Conservation (phyloP, 352 stramenopile genomes). For the Hyaloperonospora brassicae region DNA sequence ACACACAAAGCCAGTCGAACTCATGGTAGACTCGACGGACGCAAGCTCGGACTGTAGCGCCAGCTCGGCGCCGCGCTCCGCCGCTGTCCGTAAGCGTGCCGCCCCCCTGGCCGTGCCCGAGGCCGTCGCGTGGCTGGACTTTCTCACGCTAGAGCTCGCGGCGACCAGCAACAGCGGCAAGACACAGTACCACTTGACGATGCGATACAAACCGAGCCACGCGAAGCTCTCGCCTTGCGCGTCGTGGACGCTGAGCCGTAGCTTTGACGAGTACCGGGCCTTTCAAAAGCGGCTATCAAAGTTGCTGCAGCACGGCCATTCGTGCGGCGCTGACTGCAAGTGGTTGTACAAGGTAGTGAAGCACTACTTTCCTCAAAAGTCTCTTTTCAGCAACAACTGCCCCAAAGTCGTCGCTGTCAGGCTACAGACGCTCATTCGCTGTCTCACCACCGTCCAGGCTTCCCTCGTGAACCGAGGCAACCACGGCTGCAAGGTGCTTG, state of each 20-base stretch:
- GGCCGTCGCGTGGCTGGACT: constrained; percentile 29
- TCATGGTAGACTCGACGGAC: constrained; percentile 17
- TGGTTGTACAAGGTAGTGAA: constrained; percentile 60
- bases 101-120: constrained; percentile 21
- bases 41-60: constrained; percentile 12
- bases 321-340: constrained; percentile 50
- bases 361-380: constrained; percentile 49
- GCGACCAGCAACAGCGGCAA: constrained; percentile 16
- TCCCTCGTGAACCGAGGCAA: constrained; percentile 36
- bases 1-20: constrained; percentile 1
- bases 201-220: constrained; percentile 21
- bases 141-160: constrained; percentile 24
- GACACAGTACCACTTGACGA: constrained; percentile 28
- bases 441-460: constrained; percentile 29
- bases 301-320: constrained; percentile 43
- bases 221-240: constrained; percentile 22
- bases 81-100: constrained; percentile 22
- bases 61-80: constrained; percentile 15
- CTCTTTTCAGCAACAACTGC: constrained; percentile 32
- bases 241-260: constrained; percentile 27
- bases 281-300: constrained; percentile 46
- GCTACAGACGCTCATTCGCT: constrained; percentile 32
- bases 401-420: constrained; percentile 27
- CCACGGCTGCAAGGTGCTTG: constrained; percentile 27
- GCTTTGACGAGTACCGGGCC: constrained; percentile 37